These are phyloP conservation scores for Penicillium rolfsii DNA, from an alignment of 2,329 filamentous ascomycete species.

Conservation along the genomic window DNA sequence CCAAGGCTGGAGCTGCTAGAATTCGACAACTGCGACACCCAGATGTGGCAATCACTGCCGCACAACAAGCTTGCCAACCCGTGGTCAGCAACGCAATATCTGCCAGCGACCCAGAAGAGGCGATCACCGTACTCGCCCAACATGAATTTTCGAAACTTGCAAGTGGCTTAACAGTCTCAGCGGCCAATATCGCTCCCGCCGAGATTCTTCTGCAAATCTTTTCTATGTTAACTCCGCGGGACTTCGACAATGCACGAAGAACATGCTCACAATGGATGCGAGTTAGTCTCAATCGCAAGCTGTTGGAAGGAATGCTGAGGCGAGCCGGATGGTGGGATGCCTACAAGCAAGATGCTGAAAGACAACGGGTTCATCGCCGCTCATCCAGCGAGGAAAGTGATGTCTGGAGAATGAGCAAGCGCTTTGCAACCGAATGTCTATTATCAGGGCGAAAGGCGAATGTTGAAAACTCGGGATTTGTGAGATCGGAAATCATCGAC, in stretches of 20 bases:
- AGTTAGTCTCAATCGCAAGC: slow-evolving; percentile 55
- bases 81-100: neutral
- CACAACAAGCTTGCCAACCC: neutral
- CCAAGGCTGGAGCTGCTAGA: neutral
- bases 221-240: slow-evolving; percentile 48
- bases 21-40: neutral
- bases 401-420: slow-evolving; percentile 49
- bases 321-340: slow-evolving; percentile 59
- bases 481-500: slow-evolving; percentile 41
- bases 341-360: slow-evolving; percentile 37
- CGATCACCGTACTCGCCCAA: neutral
- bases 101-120: neutral
- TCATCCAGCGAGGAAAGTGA: slow-evolving; percentile 44
- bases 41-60: neutral
- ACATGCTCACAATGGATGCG: slow-evolving; percentile 64
- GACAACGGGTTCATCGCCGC: slow-evolving; percentile 35
- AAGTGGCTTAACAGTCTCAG: slow-evolving; percentile 24
- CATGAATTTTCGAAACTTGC: slow-evolving; percentile 3
- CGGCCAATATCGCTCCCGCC: slow-evolving; percentile 45
- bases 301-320: slow-evolving; percentile 59
- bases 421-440: slow-evolving; percentile 55
- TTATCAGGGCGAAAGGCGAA: slow-evolving; percentile 43
- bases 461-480: slow-evolving; percentile 40
- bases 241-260: slow-evolving; percentile 64
- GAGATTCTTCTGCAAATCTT: slow-evolving; percentile 57